Evolutionary conservation across 371 early-diverging fungal species (phyloP).

Genomic region (Mucor plumbeus): DNA sequence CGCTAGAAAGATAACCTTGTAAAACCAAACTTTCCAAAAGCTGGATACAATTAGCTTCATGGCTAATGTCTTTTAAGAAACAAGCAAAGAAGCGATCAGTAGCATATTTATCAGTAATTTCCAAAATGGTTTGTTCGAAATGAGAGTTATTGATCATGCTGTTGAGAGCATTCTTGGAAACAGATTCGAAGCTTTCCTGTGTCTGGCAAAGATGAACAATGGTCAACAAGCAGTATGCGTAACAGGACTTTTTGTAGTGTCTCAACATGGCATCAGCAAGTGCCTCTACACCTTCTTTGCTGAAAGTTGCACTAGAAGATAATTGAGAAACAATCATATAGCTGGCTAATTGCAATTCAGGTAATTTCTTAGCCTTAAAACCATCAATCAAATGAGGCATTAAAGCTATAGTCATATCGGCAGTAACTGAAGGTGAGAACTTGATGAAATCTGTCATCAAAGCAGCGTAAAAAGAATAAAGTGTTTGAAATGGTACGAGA

Average conservation of each 20-base stretch:
- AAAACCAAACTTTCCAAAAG: slow-evolving; percentile 50
- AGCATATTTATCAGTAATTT: slow-evolving; percentile 58
- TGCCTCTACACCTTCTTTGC: slow-evolving; percentile 51
- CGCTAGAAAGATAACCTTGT: slow-evolving; percentile 48
- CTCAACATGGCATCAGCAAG: slow-evolving; percentile 53
- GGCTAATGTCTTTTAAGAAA: slow-evolving; percentile 40
- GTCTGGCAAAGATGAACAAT: slow-evolving; percentile 71
- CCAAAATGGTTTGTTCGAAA: slow-evolving; percentile 42
- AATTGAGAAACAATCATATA: slow-evolving; percentile 77
- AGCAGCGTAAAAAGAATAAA: slow-evolving; percentile 73
- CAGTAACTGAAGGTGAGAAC: slow-evolving; percentile 51
- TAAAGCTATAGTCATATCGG: slow-evolving; percentile 52
- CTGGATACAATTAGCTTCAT: slow-evolving; percentile 34
- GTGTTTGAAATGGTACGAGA: slow-evolving; percentile 54
- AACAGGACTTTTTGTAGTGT: slow-evolving; percentile 35
- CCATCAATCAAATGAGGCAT: slow-evolving; percentile 67
- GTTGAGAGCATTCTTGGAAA: slow-evolving; percentile 52
- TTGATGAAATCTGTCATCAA: slow-evolving; percentile 66
- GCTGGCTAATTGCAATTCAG: slow-evolving; percentile 64
- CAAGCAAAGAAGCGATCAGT: slow-evolving; percentile 58
- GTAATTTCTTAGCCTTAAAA: slow-evolving; percentile 44
- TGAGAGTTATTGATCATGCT: slow-evolving; percentile 34
- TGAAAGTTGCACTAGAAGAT: slow-evolving; percentile 56
- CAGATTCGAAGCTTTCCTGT: slow-evolving; percentile 54
- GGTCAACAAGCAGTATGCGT: slow-evolving; percentile 58